Evolutionary conservation across 2,329 filamentous ascomycete genomes (phyloP), one percentile per base, ranked within the genome.

Genomic region (Trichophyton schoenleinii): DNA sequence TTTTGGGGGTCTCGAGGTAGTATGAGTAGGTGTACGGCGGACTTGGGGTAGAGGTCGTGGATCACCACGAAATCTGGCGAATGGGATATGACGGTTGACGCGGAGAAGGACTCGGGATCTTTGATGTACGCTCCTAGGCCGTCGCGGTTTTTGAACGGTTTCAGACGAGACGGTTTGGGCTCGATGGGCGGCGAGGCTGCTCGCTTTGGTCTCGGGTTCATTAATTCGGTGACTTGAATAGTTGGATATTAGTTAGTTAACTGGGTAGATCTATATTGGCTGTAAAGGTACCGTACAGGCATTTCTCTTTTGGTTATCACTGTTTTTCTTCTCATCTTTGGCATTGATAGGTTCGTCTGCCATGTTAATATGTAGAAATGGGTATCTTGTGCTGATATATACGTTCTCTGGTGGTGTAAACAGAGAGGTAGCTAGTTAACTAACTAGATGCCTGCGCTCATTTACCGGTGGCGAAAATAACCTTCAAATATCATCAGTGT

Each of bases 41-140:
- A 83, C 74, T 97, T 99, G 7, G 94, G 91, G 70, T 84, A 99
- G 64, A 84, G 78, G 75, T 99, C 94, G 67, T 86, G 81, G 71
- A 97, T 88, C 20, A 85, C 82, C 58, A 91, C 88, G 66, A 87
- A 89, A 63, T 84, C 75, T n/a, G 82, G 78, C 65, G 83, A 83
- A 72, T 85, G 78, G 69, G 84, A 86, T 60, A 94, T 78, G 1
- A 91, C 81, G 7, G 81, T 76, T 28, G 77, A 79, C 3, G 79
- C 66, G 1, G 84, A 80, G 67, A 83, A 87, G 1, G 79, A 77
- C 38, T 81, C 78, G 0, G 89, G 89, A 60, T 83, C 74, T 6
- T 76, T 68, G 57, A 87, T 85, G 73, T 94, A 94, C 20, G 78
- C 75, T 49, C 83, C 83, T 0, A 94, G 80, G 0, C 80, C 86